Percentiles rank a stretch among this genome's conserved stretches.
Conservation (phyloP, 2,329 filamentous ascomycete species). For the Xylogone sp. region DNA sequence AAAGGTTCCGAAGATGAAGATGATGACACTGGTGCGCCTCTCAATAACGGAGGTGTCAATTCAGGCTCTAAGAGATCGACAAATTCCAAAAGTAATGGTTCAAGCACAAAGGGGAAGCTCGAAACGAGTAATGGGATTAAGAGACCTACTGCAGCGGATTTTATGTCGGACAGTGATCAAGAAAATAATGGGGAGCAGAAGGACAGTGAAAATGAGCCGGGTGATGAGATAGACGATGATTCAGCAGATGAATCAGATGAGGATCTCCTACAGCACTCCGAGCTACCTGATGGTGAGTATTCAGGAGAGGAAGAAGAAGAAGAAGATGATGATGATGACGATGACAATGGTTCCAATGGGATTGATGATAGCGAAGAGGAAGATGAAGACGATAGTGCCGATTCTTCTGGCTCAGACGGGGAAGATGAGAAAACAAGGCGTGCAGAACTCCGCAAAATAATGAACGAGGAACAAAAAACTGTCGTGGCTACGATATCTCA, state of each 20-base stretch:
- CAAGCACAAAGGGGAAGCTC: slow-evolving; percentile 55
- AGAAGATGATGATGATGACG: slow-evolving; percentile 26
- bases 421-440: slow-evolving; percentile 33
- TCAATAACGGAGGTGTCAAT: neutral
- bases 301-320: slow-evolving; percentile 29
- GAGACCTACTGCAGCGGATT: slow-evolving; percentile 52
- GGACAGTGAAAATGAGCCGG: too few species aligned
- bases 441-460: slow-evolving; percentile 61
- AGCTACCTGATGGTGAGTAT: slow-evolving; percentile 27
- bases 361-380: slow-evolving; percentile 27
- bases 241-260: slow-evolving; percentile 27
- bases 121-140: slow-evolving; percentile 28
- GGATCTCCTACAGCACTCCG: slow-evolving; percentile 26
- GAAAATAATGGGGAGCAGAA: slow-evolving; percentile 30
- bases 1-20: slow-evolving; percentile 48
- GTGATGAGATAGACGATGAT: slow-evolving; percentile 22
- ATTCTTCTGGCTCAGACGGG: slow-evolving; percentile 20
- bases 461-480: slow-evolving; percentile 63
- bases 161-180: slow-evolving; percentile 42
- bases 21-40: slow-evolving; percentile 35
- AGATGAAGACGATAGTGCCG: slow-evolving; percentile 31
- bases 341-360: too few species aligned
- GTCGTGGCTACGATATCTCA: slow-evolving; percentile 57
- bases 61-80: slow-evolving; percentile 40
- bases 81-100: slow-evolving; percentile 69